Evolutionary conservation across 331 rosid genomes (phyloP).

Genomic region (Malus hybrid): DNA sequence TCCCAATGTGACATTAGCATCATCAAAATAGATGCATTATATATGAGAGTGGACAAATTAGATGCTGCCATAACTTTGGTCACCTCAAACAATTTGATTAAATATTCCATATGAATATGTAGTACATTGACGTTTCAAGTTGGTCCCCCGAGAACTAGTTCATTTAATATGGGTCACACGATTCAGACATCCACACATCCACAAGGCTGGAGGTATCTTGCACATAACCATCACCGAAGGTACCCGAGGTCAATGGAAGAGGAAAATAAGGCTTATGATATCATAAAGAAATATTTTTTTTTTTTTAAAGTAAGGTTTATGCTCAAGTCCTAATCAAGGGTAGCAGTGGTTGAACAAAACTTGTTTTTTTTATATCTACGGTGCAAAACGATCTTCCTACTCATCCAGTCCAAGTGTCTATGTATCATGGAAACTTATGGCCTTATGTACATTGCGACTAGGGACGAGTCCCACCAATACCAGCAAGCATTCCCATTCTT

Average conservation of each 20-base stretch:
- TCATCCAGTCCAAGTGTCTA: neutral
- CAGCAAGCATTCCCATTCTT: neutral
- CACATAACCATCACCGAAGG: neutral
- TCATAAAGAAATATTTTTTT: neutral
- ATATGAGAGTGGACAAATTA: neutral
- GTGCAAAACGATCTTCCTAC: neutral
- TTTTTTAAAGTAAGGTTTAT: neutral
- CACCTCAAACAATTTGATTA: neutral
- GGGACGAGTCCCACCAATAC: neutral
- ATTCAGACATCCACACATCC: too few species aligned
- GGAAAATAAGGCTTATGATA: neutral
- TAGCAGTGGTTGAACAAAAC: neutral
- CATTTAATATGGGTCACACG: neutral
- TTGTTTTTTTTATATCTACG: neutral
- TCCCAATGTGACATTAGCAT: neutral
- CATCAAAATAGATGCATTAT: neutral
- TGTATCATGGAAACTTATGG: neutral
- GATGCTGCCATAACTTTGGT: neutral
- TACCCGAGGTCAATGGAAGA: slow-evolving; percentile 15
- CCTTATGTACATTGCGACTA: neutral
- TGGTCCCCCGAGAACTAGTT: neutral
- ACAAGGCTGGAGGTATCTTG: neutral
- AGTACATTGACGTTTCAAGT: neutral
- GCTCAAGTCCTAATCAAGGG: neutral
- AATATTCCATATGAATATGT: neutral